Evolutionary conservation across 164 flowering plant genomes (phyloP), one percentile per base, ranked within the genome.

Genomic region (Berberis thunbergii): DNA sequence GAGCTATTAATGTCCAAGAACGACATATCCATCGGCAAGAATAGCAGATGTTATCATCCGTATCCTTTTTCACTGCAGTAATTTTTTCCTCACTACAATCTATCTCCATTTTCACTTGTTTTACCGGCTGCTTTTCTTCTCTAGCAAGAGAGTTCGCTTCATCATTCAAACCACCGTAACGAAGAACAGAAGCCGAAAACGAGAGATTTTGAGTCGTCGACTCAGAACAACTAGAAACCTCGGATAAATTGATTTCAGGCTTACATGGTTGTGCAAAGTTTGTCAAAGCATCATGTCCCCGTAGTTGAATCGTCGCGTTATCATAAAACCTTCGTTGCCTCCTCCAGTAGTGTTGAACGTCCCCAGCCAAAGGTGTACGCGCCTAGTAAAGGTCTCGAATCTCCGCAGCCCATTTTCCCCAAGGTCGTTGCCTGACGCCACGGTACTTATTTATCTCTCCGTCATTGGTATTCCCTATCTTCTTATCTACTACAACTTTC

Each of bases 351-450:
- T 91, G 45, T 86, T 80, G 62, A 68, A 93, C 0, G 98, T 92
- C 0, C 98, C 98, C 7, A 92, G 72, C 98, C 98, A 92, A 0
- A 89, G 66, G 66, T 97, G 79, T 0, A 78, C 81, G 0, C 86
- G 82, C 5, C 78, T 44, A 2, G 74, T 66, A 26, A 4, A 96
- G 96, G 75, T 92, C 98, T 44, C 98, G 74, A 59, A 92, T 92
- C 81, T 92, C 98, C 0, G 98, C 96, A 6, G 98, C 98, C 96
- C 95, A 92, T 67, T 92, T 92, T 0, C 97, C 98, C 97, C 98
- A 92, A 1, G 91, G 90, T 64, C 98, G 75, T 45, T 79, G 93
- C 54, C 98, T 68, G 0, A 92, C 98, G 0, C 98, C 98, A 0
- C 96, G 76, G 64, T 76, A 89, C 82, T 92, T 92, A 75, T 64